Evolutionary conservation across 352 stramenopile species (phyloP), one percentile per base, ranked within the genome.

Genomic region (Globisporangium emineosum): DNA sequence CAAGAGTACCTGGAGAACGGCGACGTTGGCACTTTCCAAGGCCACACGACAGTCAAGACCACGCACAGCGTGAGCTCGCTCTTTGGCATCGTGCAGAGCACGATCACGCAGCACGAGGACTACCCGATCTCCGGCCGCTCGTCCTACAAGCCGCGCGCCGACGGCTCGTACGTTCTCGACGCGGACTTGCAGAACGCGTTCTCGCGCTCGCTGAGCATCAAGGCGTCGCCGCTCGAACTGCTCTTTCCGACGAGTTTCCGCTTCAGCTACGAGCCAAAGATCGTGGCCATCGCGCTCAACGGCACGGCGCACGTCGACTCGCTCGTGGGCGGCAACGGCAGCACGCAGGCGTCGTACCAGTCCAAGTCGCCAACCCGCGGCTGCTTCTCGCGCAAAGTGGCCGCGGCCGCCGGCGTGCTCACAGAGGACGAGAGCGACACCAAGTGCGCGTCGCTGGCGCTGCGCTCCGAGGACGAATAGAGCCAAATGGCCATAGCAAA

Each of bases 81-180:
- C 50, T 60, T 66, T 53, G 45, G 42, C 8, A 29, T 52, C 30
- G 13, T 52, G 35, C 52, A 45, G 4, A 54, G 50, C 32, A 66
- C 49, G 32, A 57, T 83, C 45, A 75, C 66, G 17, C 68, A 72
- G 17, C 40, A 62, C 32, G 78, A 90, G 57, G 64, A 84, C 49
- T 89, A 90, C 58, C 79, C 77, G 61, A 61, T 90, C 21, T 63
- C 49, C 19, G 81, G 81, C 29, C 73, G 69, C 47, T 72, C 79
- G 27, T 70, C 69, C 60, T 90, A 87, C 75, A 71, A 71, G 15
- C 59, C 66, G 2, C 71, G 75, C 47, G 55, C 40, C 57, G 70
- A 76, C 57, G 60, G 62, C 10, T 73, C 68, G 21, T 90, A 75
- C 62, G 61, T 77, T 0, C 71, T 87, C 6, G 73, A 80, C 21